These are phyloP conservation scores for Parastagonospora nodorum DNA, from an alignment of 2,329 filamentous ascomycete genomes.

Conservation along the genomic window DNA sequence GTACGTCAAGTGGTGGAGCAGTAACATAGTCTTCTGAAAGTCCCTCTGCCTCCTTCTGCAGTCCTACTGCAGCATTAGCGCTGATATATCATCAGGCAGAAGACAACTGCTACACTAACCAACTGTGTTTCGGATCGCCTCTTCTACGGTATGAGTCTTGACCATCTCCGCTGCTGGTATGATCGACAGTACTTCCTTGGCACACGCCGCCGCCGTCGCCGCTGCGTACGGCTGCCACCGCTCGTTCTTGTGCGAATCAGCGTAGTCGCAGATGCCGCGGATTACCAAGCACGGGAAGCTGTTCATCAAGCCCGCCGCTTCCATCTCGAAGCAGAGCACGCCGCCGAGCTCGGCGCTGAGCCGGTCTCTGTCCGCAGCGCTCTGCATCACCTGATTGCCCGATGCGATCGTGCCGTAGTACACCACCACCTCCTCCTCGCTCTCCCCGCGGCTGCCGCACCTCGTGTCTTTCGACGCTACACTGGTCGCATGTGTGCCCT, in stretches of 20 bases:
- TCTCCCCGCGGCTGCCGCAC: not conserved
- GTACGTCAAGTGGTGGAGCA: no score
- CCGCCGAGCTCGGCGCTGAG: not conserved
- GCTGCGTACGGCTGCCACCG: conserved; percentile 23
- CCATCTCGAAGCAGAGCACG: conserved; percentile 3
- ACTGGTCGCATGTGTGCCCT: not conserved
- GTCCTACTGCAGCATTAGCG: no score
- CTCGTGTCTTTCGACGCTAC: not conserved
- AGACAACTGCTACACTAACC: no score
- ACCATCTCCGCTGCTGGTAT: no score
- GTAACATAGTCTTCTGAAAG: no score
- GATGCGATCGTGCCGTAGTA: conserved; percentile 39
- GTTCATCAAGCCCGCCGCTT: conserved; percentile 26
- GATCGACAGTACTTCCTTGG: conserved; percentile 19
- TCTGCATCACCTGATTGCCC: conserved; percentile 50
- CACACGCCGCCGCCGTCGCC: conserved; percentile 19
- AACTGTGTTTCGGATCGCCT: no score
- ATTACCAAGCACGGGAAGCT: conserved; percentile 26
- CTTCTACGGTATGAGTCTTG: no score
- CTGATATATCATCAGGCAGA: no score
- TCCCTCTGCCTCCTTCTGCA: no score
- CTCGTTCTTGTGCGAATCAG: conserved; percentile 13
- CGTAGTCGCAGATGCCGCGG: conserved; percentile 30
- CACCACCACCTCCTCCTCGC: not conserved
- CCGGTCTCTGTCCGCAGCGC: conserved; percentile 43